A percentile compares a stretch with the other conserved stretches of the same genome.
These are phyloP conservation scores for Fusarium sp. DNA, from an alignment of 2,329 filamentous ascomycete genomes.

Conservation along the genomic window DNA sequence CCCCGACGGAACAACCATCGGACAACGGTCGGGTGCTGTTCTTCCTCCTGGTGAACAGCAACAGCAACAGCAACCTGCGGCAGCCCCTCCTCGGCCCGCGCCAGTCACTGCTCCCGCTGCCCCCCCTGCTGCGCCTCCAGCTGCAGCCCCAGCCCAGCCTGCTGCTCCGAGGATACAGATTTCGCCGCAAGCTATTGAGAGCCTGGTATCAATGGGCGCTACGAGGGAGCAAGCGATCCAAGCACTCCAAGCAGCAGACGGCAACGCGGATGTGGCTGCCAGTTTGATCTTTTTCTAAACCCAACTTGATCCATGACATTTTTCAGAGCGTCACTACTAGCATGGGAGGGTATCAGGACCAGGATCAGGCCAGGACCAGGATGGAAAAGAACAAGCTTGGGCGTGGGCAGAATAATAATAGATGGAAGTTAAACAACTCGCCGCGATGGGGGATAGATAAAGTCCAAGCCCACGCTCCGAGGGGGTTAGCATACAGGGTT, in stretches of 20 bases:
- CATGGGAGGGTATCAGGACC: conserved; percentile 14
- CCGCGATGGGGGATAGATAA: conserved; percentile 35
- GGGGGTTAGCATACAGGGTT: conserved; percentile 21
- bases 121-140: conserved; percentile 42
- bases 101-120: conserved; percentile 44
- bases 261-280: conserved; percentile 90
- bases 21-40: conserved; percentile 83
- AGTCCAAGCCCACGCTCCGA: conserved; percentile 24
- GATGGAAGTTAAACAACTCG: conserved; percentile 27
- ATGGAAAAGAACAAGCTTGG: conserved; percentile 28
- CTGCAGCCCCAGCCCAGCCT: conserved; percentile 43
- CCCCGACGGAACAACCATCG: conserved; percentile 89
- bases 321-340: conserved; percentile 19
- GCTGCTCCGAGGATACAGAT: conserved; percentile 50
- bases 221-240: conserved; percentile 80
- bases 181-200: conserved; percentile 76
- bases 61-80: conserved; percentile 26
- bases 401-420: conserved; percentile 37
- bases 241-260: conserved; percentile 83
- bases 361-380: neutral
- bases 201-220: conserved; percentile 83
- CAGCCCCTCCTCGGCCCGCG: conserved; percentile 38
- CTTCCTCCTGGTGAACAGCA: conserved; percentile 47
- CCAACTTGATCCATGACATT: conserved; percentile 8
- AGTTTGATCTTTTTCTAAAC: conserved; percentile 74